Evolutionary conservation across 2,329 filamentous ascomycete genomes (phyloP), one percentile per base, ranked within the genome.

Genomic region (Trichocomaceae sp.): DNA sequence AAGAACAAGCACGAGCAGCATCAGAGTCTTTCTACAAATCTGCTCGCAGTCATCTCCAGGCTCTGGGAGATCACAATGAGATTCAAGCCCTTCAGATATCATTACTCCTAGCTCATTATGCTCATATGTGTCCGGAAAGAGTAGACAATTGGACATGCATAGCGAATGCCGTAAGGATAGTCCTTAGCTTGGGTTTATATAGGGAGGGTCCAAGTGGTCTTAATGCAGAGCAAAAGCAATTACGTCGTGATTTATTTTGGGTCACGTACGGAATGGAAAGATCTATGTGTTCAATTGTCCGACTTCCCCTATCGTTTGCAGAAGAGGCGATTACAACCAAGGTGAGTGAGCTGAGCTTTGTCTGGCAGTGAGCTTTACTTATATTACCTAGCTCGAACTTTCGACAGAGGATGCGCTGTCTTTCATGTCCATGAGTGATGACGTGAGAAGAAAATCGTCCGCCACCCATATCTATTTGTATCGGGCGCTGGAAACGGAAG

Each of bases 401-500:
- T n/a, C n/a, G 8, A 26, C 23, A 26, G 23, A 4, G 19, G 15
- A 26, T 26, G 4, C 20, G 2, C n/a, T 26, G 15, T 8, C 15
- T 31, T 6, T 22, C 20, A 10, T 31, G 7, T 6, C 12, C 15
- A 31, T 54, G n/a, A n/a, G n/a, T n/a, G n/a, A n/a, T n/a, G n/a
- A n/a, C n/a, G n/a, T n/a, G n/a, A n/a, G n/a, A n/a, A 56, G 41
- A 41, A 48, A 54, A 47, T 53, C 56, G 2, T 56, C 53, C 15
- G 58, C 58, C 17, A 56, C 42, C 17, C 58, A 60, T 37, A 58
- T 60, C 33, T 58, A 54, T 26, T 37, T 31, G 1, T 58, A 57
- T 37, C 56, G 58, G 12, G 54, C 49, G 19, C 47, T 60, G 3
- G 58, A 60, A 41, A 58, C 53, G 17, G 58, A 60, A 41, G 56